Evolutionary conservation across 2,329 filamentous ascomycete species (phyloP).

Genomic region (Periconia digitata): DNA sequence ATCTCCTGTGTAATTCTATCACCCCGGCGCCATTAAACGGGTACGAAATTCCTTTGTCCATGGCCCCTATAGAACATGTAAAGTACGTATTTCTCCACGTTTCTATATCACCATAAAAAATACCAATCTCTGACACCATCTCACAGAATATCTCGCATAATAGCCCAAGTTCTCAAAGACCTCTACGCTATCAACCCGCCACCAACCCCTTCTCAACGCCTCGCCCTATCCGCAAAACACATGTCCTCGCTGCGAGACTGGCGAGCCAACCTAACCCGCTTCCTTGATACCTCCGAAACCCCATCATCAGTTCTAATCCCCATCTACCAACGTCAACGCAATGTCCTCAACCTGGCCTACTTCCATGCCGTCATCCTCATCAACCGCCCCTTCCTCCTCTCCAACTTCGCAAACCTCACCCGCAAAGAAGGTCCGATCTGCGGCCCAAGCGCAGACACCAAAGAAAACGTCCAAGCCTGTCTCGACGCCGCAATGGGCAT

Average conservation of each 20-base stretch:
- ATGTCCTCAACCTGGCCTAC: slow-evolving; percentile 57
- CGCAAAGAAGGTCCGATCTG: slow-evolving; percentile 19
- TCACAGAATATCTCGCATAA: slow-evolving; percentile 44
- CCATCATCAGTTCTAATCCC: slow-evolving; percentile 50
- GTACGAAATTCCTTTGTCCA: slow-evolving; percentile 41
- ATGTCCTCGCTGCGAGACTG: slow-evolving; percentile 48
- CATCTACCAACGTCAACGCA: slow-evolving; percentile 57
- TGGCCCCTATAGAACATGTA: slow-evolving; percentile 49
- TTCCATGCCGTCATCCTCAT: slow-evolving; percentile 60
- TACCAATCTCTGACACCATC: background rate
- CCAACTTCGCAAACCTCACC: slow-evolving; percentile 42
- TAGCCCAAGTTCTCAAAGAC: slow-evolving; percentile 48
- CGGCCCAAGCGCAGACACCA: slow-evolving; percentile 2
- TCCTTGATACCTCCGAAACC: slow-evolving; percentile 48
- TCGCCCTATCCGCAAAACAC: slow-evolving; percentile 46
- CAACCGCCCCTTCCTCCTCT: slow-evolving; percentile 57
- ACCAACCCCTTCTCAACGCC: slow-evolving; percentile 31
- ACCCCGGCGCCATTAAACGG: slow-evolving; percentile 25
- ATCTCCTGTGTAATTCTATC: slow-evolving; percentile 31
- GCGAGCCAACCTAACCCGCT: slow-evolving; percentile 49
- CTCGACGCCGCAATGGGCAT: slow-evolving; percentile 52
- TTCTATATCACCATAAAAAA: slow-evolving; percentile 6
- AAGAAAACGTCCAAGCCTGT: slow-evolving; percentile 47
- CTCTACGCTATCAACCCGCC: slow-evolving; percentile 46
- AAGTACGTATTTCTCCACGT: slow-evolving; percentile 19